phyloP scores from a whole-genome alignment of 2,329 filamentous ascomycete species.

The Colletotrichum camelliae region DNA sequence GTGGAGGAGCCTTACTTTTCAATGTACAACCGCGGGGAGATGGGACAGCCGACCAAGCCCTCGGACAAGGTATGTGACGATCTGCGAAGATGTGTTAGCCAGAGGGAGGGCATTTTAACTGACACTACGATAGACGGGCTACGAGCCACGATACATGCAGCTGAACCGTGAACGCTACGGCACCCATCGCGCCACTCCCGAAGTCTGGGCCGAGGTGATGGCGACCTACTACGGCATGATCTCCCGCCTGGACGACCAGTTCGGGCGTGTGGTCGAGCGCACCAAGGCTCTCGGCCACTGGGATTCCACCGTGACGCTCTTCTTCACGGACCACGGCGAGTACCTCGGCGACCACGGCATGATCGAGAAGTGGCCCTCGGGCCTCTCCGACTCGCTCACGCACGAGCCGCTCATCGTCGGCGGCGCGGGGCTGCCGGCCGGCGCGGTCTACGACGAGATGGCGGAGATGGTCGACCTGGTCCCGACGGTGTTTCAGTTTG shows the following conservation, averaged over 20 bases:
- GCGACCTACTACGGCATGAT: slow-evolving; percentile 55
- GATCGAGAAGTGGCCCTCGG: slow-evolving; percentile 55
- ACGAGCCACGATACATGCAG: slow-evolving; percentile 48
- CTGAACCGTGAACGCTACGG: slow-evolving; percentile 42
- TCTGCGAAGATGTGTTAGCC: neutral
- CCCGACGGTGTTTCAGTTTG: slow-evolving; percentile 46
- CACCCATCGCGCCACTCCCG: slow-evolving; percentile 41
- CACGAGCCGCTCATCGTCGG: slow-evolving; percentile 50
- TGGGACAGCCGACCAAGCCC: slow-evolving; percentile 19
- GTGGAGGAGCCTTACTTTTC: slow-evolving; percentile 54
- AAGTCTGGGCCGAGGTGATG: slow-evolving; percentile 48
- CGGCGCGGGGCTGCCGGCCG: slow-evolving; percentile 42
- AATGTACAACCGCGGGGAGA: slow-evolving; percentile 44
- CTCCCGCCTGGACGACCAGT: slow-evolving; percentile 48
- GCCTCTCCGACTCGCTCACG: slow-evolving; percentile 43
- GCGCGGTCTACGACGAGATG: slow-evolving; percentile 37
- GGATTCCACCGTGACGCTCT: slow-evolving; percentile 46
- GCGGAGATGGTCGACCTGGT: slow-evolving; percentile 51
- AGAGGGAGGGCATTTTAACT: neutral
- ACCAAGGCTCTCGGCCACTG: slow-evolving; percentile 38
- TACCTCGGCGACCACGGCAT: slow-evolving; percentile 52
- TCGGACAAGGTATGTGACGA: slow-evolving; percentile 4
- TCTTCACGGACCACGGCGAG: slow-evolving; percentile 51
- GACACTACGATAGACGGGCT: slow-evolving; percentile 36
- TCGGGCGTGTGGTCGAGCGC: slow-evolving; percentile 42